These are phyloP conservation scores for Smittium mucronatum DNA, from an alignment of 371 early-diverging fungal species.

Conservation along the genomic window DNA sequence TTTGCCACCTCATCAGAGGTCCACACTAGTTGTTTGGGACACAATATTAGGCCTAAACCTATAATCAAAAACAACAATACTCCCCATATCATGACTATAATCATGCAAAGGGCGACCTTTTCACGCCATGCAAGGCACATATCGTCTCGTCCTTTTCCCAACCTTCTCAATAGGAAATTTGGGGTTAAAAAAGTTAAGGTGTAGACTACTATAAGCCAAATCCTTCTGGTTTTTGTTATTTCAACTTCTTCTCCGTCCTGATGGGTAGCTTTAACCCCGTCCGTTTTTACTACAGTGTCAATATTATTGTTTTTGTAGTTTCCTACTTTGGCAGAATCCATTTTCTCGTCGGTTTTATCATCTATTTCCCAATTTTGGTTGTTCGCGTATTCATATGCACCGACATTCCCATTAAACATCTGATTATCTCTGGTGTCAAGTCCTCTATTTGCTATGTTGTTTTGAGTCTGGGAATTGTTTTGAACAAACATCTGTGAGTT, in stretches of 20 bases:
- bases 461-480: too few species aligned
- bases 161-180: slow-evolving; percentile 23
- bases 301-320: neutral
- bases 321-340: neutral
- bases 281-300: neutral
- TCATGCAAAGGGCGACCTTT: slow-evolving; percentile 77
- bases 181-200: slow-evolving; percentile 76
- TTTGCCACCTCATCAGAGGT: slow-evolving; percentile 38
- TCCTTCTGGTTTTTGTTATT: slow-evolving; percentile 12
- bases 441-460: too few species aligned
- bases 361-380: neutral
- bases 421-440: neutral
- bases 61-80: slow-evolving; percentile 76
- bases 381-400: neutral
- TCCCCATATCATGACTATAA: slow-evolving; percentile 68
- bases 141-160: slow-evolving; percentile 72
- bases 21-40: slow-evolving; percentile 65
- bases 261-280: neutral
- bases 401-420: neutral
- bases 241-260: neutral
- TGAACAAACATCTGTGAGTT: too few species aligned
- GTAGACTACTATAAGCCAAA: slow-evolving; percentile 74
- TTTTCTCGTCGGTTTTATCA: neutral
- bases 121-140: slow-evolving; percentile 94
- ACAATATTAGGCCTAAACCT: slow-evolving; percentile 72